Base-by-base conservation (phyloP, 805 yeast genomes). In the Kodamaea kaohsiungensis region DNA sequence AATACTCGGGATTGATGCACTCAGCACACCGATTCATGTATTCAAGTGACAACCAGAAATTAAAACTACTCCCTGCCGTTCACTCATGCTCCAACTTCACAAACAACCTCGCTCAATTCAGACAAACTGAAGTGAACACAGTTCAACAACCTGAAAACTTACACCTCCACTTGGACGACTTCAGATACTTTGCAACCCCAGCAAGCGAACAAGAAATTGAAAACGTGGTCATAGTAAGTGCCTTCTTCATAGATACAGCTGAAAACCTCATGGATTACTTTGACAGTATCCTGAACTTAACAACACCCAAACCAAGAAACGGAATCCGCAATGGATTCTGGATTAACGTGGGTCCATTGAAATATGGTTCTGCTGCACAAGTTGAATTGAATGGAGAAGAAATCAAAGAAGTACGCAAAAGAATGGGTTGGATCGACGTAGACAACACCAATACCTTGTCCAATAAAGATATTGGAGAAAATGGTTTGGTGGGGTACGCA, bases 261-360 rank as follows among this genome's bases (percentile, higher is more conserved):
- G 96, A 90, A 62, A 89, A 92, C 63, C 65, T 90, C 48, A 76
- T 93, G 58, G 86, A 84, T 42, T 92, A 92, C 67, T 68, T 93
- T 52, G 87, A 87, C 52, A 70, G 87, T 0, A 84, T 93, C 38
- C 80, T 80, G 53, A 61, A 67, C 9, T 61, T 86, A 37, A 55
- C 68, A 13, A 58, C 69, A 7, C 66, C 67, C 7, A 69, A 76
- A 9, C 39, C 19, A 27, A 62, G 63, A 7, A 48, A 58, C 15
- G 48, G 55, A 6, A 55, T 61, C 6, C 73, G 72, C 13, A 78
- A 78, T 2, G 86, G 89, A 0, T 75, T 79, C 43, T 93, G 98
- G 98, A 83, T 93, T 58, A 93, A 95, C 65, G 77, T 85, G 12
- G 99, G 99, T 0, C 99, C 99, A 0, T 75, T 95, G 56, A 88